Evolutionary conservation across 2,329 filamentous ascomycete genomes (phyloP).

Genomic region (Leptographium wingfieldii): DNA sequence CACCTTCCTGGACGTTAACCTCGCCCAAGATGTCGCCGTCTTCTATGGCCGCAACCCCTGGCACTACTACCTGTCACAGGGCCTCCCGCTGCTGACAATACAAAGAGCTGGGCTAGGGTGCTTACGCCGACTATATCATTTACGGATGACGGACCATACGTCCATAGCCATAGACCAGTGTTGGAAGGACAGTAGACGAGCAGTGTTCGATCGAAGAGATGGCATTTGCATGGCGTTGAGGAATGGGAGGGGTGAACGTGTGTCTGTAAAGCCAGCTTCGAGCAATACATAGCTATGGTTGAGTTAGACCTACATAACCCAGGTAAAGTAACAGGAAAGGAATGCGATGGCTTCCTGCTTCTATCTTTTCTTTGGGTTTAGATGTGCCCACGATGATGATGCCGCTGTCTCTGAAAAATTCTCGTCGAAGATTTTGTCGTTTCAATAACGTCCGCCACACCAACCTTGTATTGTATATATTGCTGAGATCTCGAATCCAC

Average conservation of each 20-base stretch:
- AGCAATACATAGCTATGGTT: conserved; percentile 27
- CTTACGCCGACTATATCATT: conserved; percentile 33
- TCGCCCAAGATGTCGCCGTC: conserved; percentile 72
- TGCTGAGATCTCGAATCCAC: too few relatives aligned
- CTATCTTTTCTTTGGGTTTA: neutral
- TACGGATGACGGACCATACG: conserved; percentile 24
- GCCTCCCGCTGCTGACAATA: conserved; percentile 61
- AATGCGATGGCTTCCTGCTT: neutral
- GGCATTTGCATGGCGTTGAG: conserved; percentile 32
- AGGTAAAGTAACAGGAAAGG: neutral
- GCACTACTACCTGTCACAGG: conserved; percentile 90
- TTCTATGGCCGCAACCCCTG: conserved; percentile 87
- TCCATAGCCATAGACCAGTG: conserved; percentile 30
- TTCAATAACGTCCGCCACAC: too few relatives aligned
- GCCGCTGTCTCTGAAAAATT: too few relatives aligned
- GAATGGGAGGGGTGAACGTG: conserved; percentile 41
- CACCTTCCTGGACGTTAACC: conserved; percentile 81
- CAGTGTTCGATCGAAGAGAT: conserved; percentile 27
- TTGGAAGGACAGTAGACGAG: neutral
- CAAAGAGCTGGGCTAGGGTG: conserved; percentile 32
- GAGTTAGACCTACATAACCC: neutral
- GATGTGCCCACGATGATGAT: too few relatives aligned
- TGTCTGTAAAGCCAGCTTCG: conserved; percentile 47
- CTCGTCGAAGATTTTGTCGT: too few relatives aligned
- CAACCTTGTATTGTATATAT: too few relatives aligned